Evolutionary conservation across 306 rosid species (phyloP), one percentile per base, ranked within the genome.

Genomic region (Benincasa hispida): DNA sequence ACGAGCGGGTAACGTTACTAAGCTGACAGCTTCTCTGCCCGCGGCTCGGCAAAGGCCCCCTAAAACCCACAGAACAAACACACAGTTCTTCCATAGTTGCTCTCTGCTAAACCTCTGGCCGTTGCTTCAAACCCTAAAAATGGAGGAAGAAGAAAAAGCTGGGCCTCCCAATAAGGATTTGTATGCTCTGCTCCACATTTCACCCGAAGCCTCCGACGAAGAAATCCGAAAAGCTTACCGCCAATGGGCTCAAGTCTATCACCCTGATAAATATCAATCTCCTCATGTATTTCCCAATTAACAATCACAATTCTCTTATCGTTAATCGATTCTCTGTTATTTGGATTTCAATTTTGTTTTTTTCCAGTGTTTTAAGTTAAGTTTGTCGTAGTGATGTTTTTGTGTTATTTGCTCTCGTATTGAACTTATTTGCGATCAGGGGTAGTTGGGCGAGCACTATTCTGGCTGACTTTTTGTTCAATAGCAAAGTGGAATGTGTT

Each of bases 161-260:
- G 88, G 87, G 30, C 90, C 89, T 8, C 89, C 88, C 41, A 89
- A 88, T 37, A 82, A 84, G 80, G 93, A 87, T 82, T 95, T 94
- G 62, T 94, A 94, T 81, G 99, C 99, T 1, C 84, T 94, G 34
- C 83, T 94, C 41, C 86, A 94, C 81, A 54, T 94, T 73, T 89
- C 99, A 5, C 95, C 99, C 1, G 96, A 94, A 69, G 93, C 99
- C 59, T 89, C 97, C 79, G 99, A 92, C 63, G 99, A 94, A 79
- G 99, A 94, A 87, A 90, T 94, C 82, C 93, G 97, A 66, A 92
- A 81, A 86, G 94, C 99, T 35, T 94, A 94, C 84, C 91, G 97
- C 58, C 99, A 94, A 81, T 92, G 99, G 99, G 97, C 99, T 4
- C 99, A 94, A 83, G 86, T 80, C 18, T 94, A 94, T 75, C 99